Evolutionary conservation across 805 yeast species (phyloP).

Genomic region (Alloascoidea hylecoeti): DNA sequence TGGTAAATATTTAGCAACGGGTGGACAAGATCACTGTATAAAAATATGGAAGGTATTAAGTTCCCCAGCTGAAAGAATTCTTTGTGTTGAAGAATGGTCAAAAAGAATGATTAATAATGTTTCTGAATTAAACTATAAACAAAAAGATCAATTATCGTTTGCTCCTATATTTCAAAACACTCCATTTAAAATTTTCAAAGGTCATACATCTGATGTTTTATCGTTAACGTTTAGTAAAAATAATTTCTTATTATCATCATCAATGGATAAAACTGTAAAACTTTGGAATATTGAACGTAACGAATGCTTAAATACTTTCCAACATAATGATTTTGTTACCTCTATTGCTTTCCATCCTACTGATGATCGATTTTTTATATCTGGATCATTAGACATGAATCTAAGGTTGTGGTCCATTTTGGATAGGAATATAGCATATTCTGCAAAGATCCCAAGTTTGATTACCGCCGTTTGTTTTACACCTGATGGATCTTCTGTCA

Average conservation of each 20-base stretch:
- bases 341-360: slow-evolving; percentile 66
- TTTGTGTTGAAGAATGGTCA: slow-evolving; percentile 4
- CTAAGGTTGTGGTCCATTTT: slow-evolving; percentile 77
- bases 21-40: slow-evolving; percentile 60
- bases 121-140: slow-evolving; percentile 9
- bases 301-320: slow-evolving; percentile 46
- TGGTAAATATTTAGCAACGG: slow-evolving; percentile 75
- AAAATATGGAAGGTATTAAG: slow-evolving; percentile 72
- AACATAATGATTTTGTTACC: slow-evolving; percentile 74
- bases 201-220: slow-evolving; percentile 60
- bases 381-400: slow-evolving; percentile 68
- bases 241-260: slow-evolving; percentile 63
- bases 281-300: slow-evolving; percentile 74
- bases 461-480: slow-evolving; percentile 68
- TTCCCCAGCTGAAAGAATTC: slow-evolving; percentile 55
- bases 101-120: too few relatives aligned
- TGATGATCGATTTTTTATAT: slow-evolving; percentile 77
- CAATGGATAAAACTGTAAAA: slow-evolving; percentile 74
- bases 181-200: slow-evolving; percentile 47
- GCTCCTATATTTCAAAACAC: slow-evolving; percentile 70
- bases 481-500: slow-evolving; percentile 41
- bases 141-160: slow-evolving; percentile 21
- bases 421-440: slow-evolving; percentile 50
- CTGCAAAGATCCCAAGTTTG: slow-evolving; percentile 45
- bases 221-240: slow-evolving; percentile 82